phyloP scores from a whole-genome alignment of 352 stramenopile species.

The Pythium oligandrum region DNA sequence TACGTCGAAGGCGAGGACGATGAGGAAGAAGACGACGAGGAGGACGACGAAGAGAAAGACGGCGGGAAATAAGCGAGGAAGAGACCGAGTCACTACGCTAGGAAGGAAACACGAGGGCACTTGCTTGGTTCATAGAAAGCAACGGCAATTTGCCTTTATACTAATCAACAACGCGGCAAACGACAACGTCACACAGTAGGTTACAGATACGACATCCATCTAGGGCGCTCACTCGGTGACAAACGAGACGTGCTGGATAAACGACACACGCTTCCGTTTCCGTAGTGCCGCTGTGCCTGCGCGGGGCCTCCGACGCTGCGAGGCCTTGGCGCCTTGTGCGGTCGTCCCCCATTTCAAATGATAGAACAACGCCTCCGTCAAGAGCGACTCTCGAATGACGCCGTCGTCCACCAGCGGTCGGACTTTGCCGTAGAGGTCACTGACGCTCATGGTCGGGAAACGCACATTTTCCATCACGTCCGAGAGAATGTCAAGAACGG shows the following conservation, averaged over 20 bases:
- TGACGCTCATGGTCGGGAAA: conserved; percentile 85
- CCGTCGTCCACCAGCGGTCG: conserved; percentile 59
- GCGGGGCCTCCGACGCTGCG: conserved; percentile 59
- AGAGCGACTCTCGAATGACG: conserved; percentile 59
- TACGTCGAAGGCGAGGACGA: conserved; percentile 39
- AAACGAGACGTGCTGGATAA: conserved; percentile 87
- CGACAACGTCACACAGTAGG: too few species aligned
- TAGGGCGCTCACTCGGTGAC: conserved; percentile 24
- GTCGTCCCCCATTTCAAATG: conserved; percentile 83
- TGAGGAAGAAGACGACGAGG: conserved; percentile 34
- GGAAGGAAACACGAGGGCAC: conserved; percentile 15
- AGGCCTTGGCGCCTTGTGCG: conserved; percentile 29
- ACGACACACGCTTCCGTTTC: conserved; percentile 85
- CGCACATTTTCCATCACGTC: conserved; percentile 83
- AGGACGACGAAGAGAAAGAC: conserved; percentile 31
- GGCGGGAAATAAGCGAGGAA: conserved; percentile 25
- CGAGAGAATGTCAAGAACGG: conserved; percentile 47
- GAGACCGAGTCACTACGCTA: conserved; percentile 14
- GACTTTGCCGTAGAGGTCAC: conserved; percentile 83
- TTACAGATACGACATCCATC: too few species aligned
- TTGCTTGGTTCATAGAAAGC: too few species aligned
- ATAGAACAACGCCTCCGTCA: conserved; percentile 83
- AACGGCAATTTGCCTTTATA: too few species aligned
- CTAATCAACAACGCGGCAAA: too few species aligned
- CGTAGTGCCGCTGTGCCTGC: conserved; percentile 54